Conservation (phyloP, 805 yeast genomes). For the Candida saitoana region DNA sequence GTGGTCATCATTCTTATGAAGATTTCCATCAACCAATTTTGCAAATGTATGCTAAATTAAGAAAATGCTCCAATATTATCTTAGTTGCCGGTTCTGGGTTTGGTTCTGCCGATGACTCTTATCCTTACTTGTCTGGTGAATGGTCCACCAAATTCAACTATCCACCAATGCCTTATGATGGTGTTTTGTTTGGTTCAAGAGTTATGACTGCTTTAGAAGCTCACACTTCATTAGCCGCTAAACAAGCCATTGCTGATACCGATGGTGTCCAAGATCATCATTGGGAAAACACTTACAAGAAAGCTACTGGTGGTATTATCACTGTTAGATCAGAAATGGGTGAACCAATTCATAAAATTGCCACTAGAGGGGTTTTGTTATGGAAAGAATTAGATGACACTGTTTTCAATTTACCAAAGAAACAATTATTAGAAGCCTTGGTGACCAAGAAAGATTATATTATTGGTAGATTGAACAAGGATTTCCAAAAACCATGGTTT, state of each 20-base stretch:
- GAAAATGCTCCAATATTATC: slow-evolving; percentile 85
- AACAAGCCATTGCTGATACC: slow-evolving; percentile 84
- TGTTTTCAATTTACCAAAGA: slow-evolving; percentile 85
- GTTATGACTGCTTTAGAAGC: slow-evolving; percentile 98
- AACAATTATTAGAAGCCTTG: slow-evolving; percentile 76
- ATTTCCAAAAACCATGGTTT: slow-evolving; percentile 98
- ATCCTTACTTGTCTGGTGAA: slow-evolving; percentile 94
- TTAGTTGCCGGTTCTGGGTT: slow-evolving; percentile 98
- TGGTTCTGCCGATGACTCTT: slow-evolving; percentile 94
- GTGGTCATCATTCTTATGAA: slow-evolving; percentile 99
- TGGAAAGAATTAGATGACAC: slow-evolving; percentile 98
- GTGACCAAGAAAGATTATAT: slow-evolving; percentile 81
- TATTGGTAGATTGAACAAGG: slow-evolving; percentile 81
- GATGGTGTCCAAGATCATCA: slow-evolving; percentile 82
- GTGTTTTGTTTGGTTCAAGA: slow-evolving; percentile 92
- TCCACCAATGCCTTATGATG: slow-evolving; percentile 99
- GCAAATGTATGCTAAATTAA: slow-evolving; percentile 91
- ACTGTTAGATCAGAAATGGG: slow-evolving; percentile 99
- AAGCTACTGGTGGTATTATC: slow-evolving; percentile 94
- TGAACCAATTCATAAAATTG: slow-evolving; percentile 97
- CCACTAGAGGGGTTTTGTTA: slow-evolving; percentile 94
- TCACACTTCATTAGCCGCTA: slow-evolving; percentile 88
- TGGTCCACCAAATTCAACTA: slow-evolving; percentile 87
- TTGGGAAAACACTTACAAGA: slow-evolving; percentile 94
- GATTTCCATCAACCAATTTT: slow-evolving; percentile 97